Conservation (phyloP, 2,329 filamentous ascomycete genomes). For the Ceratocystis variospora region DNA sequence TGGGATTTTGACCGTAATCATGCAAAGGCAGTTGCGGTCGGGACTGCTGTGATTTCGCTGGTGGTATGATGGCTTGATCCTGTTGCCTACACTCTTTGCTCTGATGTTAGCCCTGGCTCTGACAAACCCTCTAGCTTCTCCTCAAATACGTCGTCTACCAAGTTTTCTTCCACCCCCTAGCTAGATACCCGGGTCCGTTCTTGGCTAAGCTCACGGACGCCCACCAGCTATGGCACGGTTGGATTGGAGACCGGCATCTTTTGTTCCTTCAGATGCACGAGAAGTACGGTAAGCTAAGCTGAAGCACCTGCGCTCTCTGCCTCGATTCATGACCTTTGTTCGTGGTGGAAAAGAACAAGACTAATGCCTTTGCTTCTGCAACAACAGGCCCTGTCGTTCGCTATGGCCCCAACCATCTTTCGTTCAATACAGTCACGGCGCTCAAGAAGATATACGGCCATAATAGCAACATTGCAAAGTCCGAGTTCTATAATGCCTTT, state of each 20-base stretch:
- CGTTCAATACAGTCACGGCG: slow-evolving; percentile 58
- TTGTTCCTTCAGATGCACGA: slow-evolving; percentile 58
- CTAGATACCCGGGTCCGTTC: slow-evolving; percentile 51
- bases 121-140: neutral
- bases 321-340: neutral
- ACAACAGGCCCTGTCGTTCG: slow-evolving; percentile 50
- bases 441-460: slow-evolving; percentile 54
- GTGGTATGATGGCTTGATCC: neutral
- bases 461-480: slow-evolving; percentile 47
- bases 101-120: neutral
- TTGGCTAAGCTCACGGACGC: slow-evolving; percentile 49
- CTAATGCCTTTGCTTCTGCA: neutral
- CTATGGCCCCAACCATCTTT: slow-evolving; percentile 63
- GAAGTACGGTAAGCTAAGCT: slow-evolving; percentile 44
- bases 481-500: slow-evolving; percentile 61
- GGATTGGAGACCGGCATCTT: slow-evolving; percentile 60
- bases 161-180: slow-evolving; percentile 49
- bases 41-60: neutral
- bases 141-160: slow-evolving; percentile 38
- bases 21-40: neutral
- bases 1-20: neutral
- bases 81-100: neutral
- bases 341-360: neutral
- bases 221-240: slow-evolving; percentile 59
- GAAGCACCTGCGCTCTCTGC: slow-evolving; percentile 16